phyloP scores from a whole-genome alignment of 2,329 filamentous ascomycete species.

The Curvularia spicifera region DNA sequence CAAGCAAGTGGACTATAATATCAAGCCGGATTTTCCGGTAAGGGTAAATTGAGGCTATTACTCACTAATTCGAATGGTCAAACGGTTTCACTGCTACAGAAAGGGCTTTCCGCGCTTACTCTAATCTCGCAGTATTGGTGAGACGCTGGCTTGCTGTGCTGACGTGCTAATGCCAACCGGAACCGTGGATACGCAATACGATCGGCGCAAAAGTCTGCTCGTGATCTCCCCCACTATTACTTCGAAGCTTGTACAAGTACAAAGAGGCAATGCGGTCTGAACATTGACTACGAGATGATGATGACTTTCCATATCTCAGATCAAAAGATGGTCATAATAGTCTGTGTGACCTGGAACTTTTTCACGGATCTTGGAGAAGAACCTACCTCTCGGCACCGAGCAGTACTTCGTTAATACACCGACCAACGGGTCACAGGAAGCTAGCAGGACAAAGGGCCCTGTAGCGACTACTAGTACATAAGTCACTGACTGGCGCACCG shows the following conservation, averaged over 20 bases:
- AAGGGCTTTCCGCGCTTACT: background rate
- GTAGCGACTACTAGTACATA: background rate
- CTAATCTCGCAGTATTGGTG: constrained; percentile 1
- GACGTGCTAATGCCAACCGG: constrained; percentile 3
- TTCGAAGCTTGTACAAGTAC: background rate
- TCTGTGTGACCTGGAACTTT: background rate
- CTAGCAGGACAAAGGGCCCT: constrained; percentile 1
- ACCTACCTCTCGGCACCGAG: background rate
- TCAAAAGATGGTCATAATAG: background rate
- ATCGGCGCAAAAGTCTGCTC: background rate
- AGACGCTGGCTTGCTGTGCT: constrained; percentile 1
- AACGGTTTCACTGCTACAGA: background rate
- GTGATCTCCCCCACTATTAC: background rate
- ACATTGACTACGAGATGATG: background rate
- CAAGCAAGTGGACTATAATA: constrained; percentile 1
- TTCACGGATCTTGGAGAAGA: background rate
- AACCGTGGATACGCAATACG: background rate
- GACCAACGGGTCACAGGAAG: background rate
- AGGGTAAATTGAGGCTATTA: background rate
- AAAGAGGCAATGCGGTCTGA: background rate
- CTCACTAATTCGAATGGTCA: background rate
- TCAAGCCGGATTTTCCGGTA: background rate
- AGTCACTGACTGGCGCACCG: constrained; percentile 9
- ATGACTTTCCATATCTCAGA: background rate
- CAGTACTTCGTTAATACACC: background rate